phyloP scores from a whole-genome alignment of 345 rosid genomes.

The Hirschfeldia incana region DNA sequence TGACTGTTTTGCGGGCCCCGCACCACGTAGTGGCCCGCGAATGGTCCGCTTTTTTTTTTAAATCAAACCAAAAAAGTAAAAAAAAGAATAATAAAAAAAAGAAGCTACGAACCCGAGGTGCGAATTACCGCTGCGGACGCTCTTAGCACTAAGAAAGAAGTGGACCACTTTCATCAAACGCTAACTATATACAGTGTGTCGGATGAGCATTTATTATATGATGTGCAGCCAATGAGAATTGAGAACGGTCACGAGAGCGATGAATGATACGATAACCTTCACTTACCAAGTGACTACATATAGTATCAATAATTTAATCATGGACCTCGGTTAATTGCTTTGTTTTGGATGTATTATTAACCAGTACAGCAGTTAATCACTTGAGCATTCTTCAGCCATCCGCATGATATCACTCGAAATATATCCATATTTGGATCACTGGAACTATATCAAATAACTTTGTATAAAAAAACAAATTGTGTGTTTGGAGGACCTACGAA shows the following conservation, averaged over 20 bases:
- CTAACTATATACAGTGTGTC: conserved; percentile 8
- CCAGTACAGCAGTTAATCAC: background rate
- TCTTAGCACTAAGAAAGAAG: background rate
- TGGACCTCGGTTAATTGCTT: conserved; percentile 9
- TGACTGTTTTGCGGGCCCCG: no score
- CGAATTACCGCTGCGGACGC: no score
- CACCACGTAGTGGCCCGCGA: no score
- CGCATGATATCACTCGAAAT: background rate
- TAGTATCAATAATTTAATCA: conserved; percentile 1
- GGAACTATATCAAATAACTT: background rate
- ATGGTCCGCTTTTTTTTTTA: no score
- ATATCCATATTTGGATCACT: background rate
- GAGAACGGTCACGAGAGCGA: conserved; percentile 1
- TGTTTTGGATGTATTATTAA: conserved; percentile 1
- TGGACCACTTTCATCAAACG: conserved; percentile 22
- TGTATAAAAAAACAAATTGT: background rate
- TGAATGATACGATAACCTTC: background rate
- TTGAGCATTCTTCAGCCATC: background rate
- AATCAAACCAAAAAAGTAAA: no score
- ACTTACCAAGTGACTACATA: background rate
- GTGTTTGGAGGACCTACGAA: background rate
- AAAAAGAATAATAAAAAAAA: no score
- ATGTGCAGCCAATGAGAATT: conserved; percentile 1
- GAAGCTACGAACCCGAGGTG: no score
- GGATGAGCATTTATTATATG: background rate